phyloP scores from a whole-genome alignment of 2,329 filamentous ascomycete genomes.

The Sclerotinia glacialis region DNA sequence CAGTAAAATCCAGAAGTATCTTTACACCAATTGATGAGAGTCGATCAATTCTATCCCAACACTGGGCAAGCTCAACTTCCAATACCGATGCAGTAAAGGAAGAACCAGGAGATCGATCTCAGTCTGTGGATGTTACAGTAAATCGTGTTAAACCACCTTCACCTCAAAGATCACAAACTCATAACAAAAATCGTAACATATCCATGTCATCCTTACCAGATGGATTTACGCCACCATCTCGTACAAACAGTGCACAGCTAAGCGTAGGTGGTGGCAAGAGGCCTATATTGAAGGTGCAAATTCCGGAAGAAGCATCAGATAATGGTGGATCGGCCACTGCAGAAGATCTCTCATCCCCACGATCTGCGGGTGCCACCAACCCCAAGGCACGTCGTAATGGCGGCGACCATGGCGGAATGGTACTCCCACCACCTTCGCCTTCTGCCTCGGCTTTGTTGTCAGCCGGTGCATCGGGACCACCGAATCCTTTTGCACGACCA shows the following conservation, averaged over 20 bases:
- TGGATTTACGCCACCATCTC: slow-evolving; percentile 67
- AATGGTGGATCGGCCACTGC: slow-evolving; percentile 66
- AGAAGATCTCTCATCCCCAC: slow-evolving; percentile 57
- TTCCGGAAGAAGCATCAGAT: slow-evolving; percentile 87
- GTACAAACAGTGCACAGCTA: slow-evolving; percentile 72
- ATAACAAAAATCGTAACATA: slow-evolving; percentile 47
- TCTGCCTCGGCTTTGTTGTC: slow-evolving; percentile 76
- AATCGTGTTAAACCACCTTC: slow-evolving; percentile 53
- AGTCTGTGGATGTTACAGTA: slow-evolving; percentile 63
- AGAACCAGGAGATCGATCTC: slow-evolving; percentile 48
- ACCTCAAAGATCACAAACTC: slow-evolving; percentile 48
- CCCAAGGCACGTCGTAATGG: slow-evolving; percentile 33
- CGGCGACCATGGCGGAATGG: slow-evolving; percentile 52
- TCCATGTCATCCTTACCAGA: slow-evolving; percentile 56
- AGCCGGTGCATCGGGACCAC: slow-evolving; percentile 86
- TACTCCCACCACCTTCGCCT: slow-evolving; percentile 89
- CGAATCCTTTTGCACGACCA: slow-evolving; percentile 92
- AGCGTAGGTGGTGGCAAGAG: slow-evolving; percentile 58
- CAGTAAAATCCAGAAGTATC: slow-evolving; percentile 66
- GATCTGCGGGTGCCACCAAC: slow-evolving; percentile 32
- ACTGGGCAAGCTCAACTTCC: slow-evolving; percentile 65
- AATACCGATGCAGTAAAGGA: slow-evolving; percentile 37
- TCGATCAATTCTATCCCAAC: slow-evolving; percentile 81
- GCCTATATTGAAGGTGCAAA: slow-evolving; percentile 87
- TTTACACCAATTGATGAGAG: slow-evolving; percentile 97